These are phyloP conservation scores for Fragilaria crotonensis DNA, from an alignment of 108 stramenopile genomes.

Conservation along the genomic window DNA sequence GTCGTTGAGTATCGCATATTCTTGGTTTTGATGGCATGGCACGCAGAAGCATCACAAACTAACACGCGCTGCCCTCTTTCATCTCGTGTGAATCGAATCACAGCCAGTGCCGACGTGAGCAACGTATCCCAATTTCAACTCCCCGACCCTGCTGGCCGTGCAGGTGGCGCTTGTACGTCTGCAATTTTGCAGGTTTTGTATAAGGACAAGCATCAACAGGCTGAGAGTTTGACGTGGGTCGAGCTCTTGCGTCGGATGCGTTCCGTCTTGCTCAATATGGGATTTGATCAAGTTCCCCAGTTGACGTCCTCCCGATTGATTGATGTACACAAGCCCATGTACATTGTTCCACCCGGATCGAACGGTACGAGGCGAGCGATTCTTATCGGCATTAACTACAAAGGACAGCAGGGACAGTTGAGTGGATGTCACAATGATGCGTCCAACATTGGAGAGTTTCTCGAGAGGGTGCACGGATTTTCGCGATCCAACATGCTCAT, in stretches of 20 bases:
- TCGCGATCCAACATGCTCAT: slow-evolving; percentile 67
- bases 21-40: too few species aligned
- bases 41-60: too few species aligned
- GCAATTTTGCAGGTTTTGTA: slow-evolving; percentile 75
- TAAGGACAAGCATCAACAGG: slow-evolving; percentile 26
- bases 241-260: slow-evolving; percentile 65
- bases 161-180: slow-evolving; percentile 89
- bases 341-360: slow-evolving; percentile 33
- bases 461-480: slow-evolving; percentile 75
- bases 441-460: slow-evolving; percentile 57
- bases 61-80: too few species aligned
- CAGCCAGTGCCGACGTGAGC: slow-evolving; percentile 72
- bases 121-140: slow-evolving; percentile 41
- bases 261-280: slow-evolving; percentile 38
- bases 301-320: slow-evolving; percentile 67
- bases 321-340: slow-evolving; percentile 45
- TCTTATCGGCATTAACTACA: slow-evolving; percentile 89
- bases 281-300: slow-evolving; percentile 70
- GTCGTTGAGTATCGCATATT: too few species aligned
- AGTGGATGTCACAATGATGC: slow-evolving; percentile 85
- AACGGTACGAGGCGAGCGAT: slow-evolving; percentile 56
- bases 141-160: slow-evolving; percentile 48
- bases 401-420: slow-evolving; percentile 69
- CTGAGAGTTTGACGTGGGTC: slow-evolving; percentile 51
- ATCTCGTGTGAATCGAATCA: too few species aligned